Evolutionary conservation across 1,139 yeast species (phyloP), one percentile per base, ranked within the genome.

Genomic region (Arxiozyma heterogenica): DNA sequence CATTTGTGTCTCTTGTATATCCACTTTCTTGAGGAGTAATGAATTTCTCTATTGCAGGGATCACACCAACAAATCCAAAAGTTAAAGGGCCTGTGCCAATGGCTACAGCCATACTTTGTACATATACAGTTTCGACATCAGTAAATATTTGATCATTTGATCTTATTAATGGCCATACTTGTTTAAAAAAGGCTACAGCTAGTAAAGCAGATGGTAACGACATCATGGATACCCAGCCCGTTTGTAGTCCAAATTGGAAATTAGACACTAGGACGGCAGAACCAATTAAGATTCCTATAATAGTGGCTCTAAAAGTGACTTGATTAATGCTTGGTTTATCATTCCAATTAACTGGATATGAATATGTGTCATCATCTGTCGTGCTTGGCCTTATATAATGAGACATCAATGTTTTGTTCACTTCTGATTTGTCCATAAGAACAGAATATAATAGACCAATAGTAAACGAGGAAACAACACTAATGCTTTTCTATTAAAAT

Each of bases 171-270:
- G 68, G 73, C 62, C 64, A 80, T 44, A 74, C 77, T 60, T 48
- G 70, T 57, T 53, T 80, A 75, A 91, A 93, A 25, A 86, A 73
- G 0, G 96, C 87, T 70, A 82, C 91, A 0, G 95, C 97, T 23
- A 93, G 71, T 52, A 93, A 71, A 0, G 98, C 96, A 7, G 96
- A 86, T 0, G 98, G 98, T 54, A 93, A 74, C n/a, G 96, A 86
- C 98, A 93, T 93, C 98, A 93, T 93, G 9, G 96, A 89, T 1
- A 93, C 97, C 98, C 98, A 93, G 1, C 98, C 98, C 0, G 97
- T 91, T 66, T 93, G 98, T 34, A 93, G 75, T 1, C 98, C 98
- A 69, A 93, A 93, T 66, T 91, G 98, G 73, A 93, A 93, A 68
- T 93, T 93, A 3, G 96, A 88, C 23, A 90, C 73, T 43, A 91